Evolutionary conservation across 2,329 filamentous ascomycete species (phyloP), one percentile per base, ranked within the genome.

Genomic region (Alternaria ethzedia): DNA sequence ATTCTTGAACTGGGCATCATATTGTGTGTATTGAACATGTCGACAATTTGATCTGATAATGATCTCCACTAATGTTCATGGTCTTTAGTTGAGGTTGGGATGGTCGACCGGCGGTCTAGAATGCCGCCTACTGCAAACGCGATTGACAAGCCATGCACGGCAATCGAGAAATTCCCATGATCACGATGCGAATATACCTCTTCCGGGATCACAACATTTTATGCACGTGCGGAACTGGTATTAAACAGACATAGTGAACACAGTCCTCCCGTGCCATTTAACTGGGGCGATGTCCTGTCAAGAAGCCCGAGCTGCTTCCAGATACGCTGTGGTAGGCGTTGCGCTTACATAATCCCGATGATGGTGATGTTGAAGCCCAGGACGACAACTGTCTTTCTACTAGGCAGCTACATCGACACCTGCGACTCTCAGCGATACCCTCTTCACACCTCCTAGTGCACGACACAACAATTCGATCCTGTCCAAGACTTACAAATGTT

Each of bases 401-500:
- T 51, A 70, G 67, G 60, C 69, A 72, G 59, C 69, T 60, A 32
- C 68, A 58, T 46, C 59, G 32, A 59, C 46, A 46, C 45, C 51
- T 41, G 44, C 30, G 45, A 30, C 28, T 26, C 17, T 20, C 28
- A 57, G 15, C 23, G 30, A 50, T n/a, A 32, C 15, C n/a, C 21
- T n/a, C 32, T 41, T 45, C 15, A 21, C n/a, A 9, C 12, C 5
- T 5, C 9, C n/a, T 26, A 41, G 26, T 36, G 10, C 17, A 55
- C 15, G 43, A 44, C 17, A 41, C 44, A 43, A 26, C 15, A 44
- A 13, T 4, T 8, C 13, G 12, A 25, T 6, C 6, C 45, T 46
- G 21, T 8, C n/a, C 25, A 45, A 30, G 17, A 12, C 21, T 46
- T 15, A 62, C 70, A 47, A 52, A 92, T 93, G 90, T 84, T 93